These are phyloP conservation scores for Xylariaceae sp. DNA, from an alignment of 2,329 filamentous ascomycete genomes.

Conservation along the genomic window DNA sequence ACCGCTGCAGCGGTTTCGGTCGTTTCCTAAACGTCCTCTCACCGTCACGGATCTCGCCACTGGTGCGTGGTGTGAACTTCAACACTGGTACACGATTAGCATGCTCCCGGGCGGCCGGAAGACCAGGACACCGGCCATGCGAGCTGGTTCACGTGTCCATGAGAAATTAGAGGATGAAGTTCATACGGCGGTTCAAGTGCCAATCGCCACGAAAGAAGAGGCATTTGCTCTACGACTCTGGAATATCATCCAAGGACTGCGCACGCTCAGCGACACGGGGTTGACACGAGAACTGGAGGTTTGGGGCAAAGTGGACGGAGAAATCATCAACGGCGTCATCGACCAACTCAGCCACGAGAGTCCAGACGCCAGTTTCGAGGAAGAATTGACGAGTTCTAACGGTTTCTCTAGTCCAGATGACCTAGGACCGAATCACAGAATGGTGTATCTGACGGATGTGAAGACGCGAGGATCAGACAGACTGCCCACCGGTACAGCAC, in stretches of 20 bases:
- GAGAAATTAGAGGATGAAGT: conserved; percentile 80
- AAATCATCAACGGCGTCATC: conserved; percentile 84
- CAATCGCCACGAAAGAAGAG: conserved; percentile 72
- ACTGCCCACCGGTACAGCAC: conserved; percentile 58
- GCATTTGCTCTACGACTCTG: conserved; percentile 76
- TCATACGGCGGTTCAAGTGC: conserved; percentile 68
- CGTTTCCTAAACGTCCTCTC: conserved; percentile 69
- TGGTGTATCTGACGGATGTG: conserved; percentile 75
- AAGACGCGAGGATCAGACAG: conserved; percentile 71
- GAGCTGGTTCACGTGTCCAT: conserved; percentile 72
- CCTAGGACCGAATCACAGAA: conserved; percentile 32
- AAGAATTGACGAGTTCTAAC: conserved; percentile 43
- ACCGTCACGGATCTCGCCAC: conserved; percentile 85
- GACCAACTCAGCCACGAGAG: conserved; percentile 77
- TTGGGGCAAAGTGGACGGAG: conserved; percentile 77
- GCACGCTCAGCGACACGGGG: conserved; percentile 65
- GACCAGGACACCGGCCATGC: conserved; percentile 76
- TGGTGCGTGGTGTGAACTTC: conserved; percentile 92
- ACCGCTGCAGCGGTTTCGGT: conserved; percentile 74
- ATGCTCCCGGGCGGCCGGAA: conserved; percentile 66
- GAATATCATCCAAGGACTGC: conserved; percentile 84
- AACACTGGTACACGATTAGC: conserved; percentile 83
- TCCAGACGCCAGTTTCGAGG: conserved; percentile 66
- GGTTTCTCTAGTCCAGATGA: conserved; percentile 37
- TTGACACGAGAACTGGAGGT: conserved; percentile 73